Base-by-base conservation (phyloP, 331 rosid species). In the Malus hybrid region DNA sequence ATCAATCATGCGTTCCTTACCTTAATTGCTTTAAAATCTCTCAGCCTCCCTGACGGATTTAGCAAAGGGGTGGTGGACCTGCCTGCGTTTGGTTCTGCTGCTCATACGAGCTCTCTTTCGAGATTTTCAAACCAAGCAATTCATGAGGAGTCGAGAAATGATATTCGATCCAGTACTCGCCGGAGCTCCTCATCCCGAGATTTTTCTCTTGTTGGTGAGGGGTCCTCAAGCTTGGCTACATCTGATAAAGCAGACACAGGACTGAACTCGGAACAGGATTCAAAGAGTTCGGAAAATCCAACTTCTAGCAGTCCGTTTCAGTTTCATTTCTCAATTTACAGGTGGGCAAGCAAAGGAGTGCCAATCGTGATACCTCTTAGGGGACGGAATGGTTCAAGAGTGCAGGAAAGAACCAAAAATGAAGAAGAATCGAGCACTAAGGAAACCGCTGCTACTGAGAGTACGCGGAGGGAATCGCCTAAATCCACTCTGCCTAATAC, bases 251-350 rank as follows among this genome's bases (percentile, higher is more conserved):
- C 50, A 44, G 86, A 75, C 66, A 73, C 71, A 64, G 83, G 76
- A 83, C 63, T 66, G 73, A 81, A 72, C 63, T 77, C 71, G 80
- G 80, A 84, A 57, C 79, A 82, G 52, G 80, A 79, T 42, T 68
- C 68, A 19, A 78, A 84, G 73, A 58, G 77, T 62, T 39, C 79
- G 11, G 85, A 84, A 65, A 85, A 78, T 76, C 77, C 84, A 5
- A 76, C 81, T 61, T 39, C 33, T 39, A 75, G 80, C 63, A 78
- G 85, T 42, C 84, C 78, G 52, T 82, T 92, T 74, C 97, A 88
- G 19, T 95, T 95, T 75, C 99, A 95, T 87, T 95, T 95, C 77
- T 95, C 99, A 18, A 95, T 95, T 75, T 92, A 95, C 77, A 95
- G 84, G 83, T 95, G 99, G 99, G 97, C 93, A 61, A 83, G 93